Conservation (phyloP, 2,329 filamentous ascomycete species). For the Paradendryphiella salina region DNA sequence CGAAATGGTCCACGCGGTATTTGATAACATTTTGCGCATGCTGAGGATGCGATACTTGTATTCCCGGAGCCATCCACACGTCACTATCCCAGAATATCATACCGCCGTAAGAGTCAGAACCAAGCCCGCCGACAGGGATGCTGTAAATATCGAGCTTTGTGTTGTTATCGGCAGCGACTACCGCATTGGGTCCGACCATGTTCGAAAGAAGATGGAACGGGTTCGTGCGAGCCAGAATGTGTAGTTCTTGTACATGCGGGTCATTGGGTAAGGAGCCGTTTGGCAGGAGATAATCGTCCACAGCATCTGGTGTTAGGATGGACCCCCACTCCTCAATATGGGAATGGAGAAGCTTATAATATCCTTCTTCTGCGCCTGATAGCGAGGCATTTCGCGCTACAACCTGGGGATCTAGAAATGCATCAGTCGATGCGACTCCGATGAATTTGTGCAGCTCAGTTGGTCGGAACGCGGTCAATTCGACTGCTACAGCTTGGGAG, state of each 20-base stretch:
- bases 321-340: conserved; percentile 66
- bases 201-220: conserved; percentile 62
- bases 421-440: conserved; percentile 69
- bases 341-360: conserved; percentile 56
- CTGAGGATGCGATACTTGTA: conserved; percentile 65
- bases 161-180: conserved; percentile 54
- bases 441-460: conserved; percentile 67
- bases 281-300: conserved; percentile 65
- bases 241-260: conserved; percentile 59
- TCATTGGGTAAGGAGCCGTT: conserved; percentile 62
- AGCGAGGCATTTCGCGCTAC: conserved; percentile 61
- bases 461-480: conserved; percentile 57
- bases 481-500: conserved; percentile 62
- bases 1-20: conserved; percentile 62
- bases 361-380: conserved; percentile 58
- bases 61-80: conserved; percentile 69
- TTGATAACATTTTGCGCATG: conserved; percentile 66
- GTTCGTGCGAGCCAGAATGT: conserved; percentile 59
- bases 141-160: conserved; percentile 63
- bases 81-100: conserved; percentile 69
- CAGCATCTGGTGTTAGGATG: conserved; percentile 63
- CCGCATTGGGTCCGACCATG: conserved; percentile 58
- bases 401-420: conserved; percentile 61
- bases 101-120: conserved; percentile 69
- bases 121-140: conserved; percentile 68